Evolutionary conservation across 1,284 basidiomycete species (phyloP).

Genomic region (Meira miltonrushii): DNA sequence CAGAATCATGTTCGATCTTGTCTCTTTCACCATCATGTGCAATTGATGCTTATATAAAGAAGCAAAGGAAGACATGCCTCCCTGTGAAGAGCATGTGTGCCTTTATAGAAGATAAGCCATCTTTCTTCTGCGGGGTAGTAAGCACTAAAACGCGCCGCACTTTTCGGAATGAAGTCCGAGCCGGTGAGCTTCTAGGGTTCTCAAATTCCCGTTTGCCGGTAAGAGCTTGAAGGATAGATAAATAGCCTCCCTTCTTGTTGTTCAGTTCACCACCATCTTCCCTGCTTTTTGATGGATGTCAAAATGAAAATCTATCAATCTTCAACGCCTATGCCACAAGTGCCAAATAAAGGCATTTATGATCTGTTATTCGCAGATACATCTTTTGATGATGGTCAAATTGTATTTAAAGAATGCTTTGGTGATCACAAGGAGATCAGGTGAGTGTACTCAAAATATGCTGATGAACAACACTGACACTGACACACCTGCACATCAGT

Average conservation of each 20-base stretch:
- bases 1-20: no score
- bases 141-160: not conserved
- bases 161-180: not conserved
- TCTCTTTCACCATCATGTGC: no score
- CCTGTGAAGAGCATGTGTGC: no score
- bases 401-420: not conserved
- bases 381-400: slow-evolving; percentile 2
- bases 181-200: not conserved
- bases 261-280: not conserved
- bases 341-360: not conserved
- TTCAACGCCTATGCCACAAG: not conserved
- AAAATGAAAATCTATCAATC: slow-evolving; percentile 2
- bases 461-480: not conserved
- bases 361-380: slow-evolving; percentile 1
- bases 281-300: no score
- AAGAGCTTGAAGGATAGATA: not conserved
- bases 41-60: no score
- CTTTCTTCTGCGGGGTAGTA: not conserved
- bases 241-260: not conserved
- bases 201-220: not conserved
- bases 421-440: not conserved
- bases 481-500: not conserved
- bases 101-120: not conserved
- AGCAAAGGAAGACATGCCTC: no score
- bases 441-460: not conserved